A percentile compares a stretch with the other conserved stretches of the same genome.
Evolutionary conservation across 441 rosid genomes (phyloP).

Genomic region (Daphne laureola): DNA sequence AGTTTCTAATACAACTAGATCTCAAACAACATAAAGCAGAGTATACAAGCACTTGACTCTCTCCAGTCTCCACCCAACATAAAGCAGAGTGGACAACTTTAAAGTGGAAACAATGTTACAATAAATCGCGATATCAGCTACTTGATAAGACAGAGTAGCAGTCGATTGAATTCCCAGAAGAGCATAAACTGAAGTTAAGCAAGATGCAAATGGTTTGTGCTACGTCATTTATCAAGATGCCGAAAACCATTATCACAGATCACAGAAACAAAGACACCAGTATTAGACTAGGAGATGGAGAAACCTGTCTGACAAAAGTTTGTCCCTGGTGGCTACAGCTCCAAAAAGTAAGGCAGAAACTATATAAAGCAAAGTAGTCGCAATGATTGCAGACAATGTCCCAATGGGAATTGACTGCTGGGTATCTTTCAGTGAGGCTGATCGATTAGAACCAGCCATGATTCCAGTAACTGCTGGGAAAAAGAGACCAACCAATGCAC

Average conservation of each 20-base stretch:
- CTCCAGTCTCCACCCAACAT: no score
- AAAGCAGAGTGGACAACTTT: no score
- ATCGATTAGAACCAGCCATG: constrained; percentile 96
- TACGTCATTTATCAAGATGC: no score
- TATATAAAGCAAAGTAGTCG: constrained; percentile 62
- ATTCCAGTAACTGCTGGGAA: constrained; percentile 97
- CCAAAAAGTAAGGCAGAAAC: constrained; percentile 71
- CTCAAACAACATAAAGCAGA: no score
- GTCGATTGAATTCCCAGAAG: constrained; percentile 6
- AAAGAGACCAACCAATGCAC: constrained; percentile 92
- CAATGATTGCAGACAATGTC: constrained; percentile 80
- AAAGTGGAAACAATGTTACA: no score
- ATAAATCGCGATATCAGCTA: no score
- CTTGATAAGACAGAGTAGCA: no score
- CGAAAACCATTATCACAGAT: neutral
- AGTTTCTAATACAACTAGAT: no score
- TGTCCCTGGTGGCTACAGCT: constrained; percentile 73
- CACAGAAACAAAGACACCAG: constrained; percentile 5
- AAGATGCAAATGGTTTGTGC: no score
- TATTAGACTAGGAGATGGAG: neutral
- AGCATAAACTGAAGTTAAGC: neutral
- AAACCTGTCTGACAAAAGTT: constrained; percentile 87
- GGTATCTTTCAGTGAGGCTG: constrained; percentile 84
- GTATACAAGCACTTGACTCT: no score
- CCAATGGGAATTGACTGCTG: constrained; percentile 88